Conservation (phyloP, 345 rosid species). For the Pistacia integerrima region DNA sequence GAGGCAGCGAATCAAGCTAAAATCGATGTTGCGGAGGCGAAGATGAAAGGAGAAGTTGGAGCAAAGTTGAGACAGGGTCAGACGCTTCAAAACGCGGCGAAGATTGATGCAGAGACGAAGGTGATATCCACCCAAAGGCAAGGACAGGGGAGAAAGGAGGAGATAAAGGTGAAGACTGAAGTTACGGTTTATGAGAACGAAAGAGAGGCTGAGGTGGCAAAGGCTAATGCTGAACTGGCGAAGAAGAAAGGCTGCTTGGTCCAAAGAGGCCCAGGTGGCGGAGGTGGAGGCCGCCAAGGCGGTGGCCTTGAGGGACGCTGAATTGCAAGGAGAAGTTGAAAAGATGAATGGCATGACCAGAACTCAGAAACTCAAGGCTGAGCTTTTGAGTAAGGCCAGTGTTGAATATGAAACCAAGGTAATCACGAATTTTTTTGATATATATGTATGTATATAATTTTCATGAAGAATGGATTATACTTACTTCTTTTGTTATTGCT, state of each 20-base stretch:
- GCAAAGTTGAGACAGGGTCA: slow-evolving; percentile 53
- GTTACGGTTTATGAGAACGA: slow-evolving; percentile 68
- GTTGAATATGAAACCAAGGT: slow-evolving; percentile 69
- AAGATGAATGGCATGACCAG: slow-evolving; percentile 42
- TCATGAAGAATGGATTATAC: too few relatives aligned
- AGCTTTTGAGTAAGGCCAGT: slow-evolving; percentile 69
- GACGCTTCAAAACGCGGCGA: slow-evolving; percentile 76
- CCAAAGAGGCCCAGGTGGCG: slow-evolving; percentile 58
- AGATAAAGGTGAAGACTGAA: slow-evolving; percentile 60
- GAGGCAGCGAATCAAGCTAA: slow-evolving; percentile 84
- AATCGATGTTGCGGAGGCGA: slow-evolving; percentile 50
- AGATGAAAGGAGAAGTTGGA: slow-evolving; percentile 78
- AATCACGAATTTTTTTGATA: too few relatives aligned
- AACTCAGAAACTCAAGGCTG: slow-evolving; percentile 83
- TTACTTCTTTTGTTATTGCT: too few relatives aligned
- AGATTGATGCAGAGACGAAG: slow-evolving; percentile 71
- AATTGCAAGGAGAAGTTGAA: slow-evolving; percentile 52
- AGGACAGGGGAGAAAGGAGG: slow-evolving; percentile 73
- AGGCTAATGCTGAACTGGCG: slow-evolving; percentile 65
- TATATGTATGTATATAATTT: too few relatives aligned
- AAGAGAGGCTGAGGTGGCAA: slow-evolving; percentile 72
- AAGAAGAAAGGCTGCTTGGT: slow-evolving; percentile 83
- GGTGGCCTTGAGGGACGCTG: slow-evolving; percentile 69
- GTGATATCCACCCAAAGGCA: slow-evolving; percentile 46
- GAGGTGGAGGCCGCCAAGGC: slow-evolving; percentile 79